These are phyloP conservation scores for Cardamine occulta DNA, from an alignment of 345 rosid species.

Conservation along the genomic window DNA sequence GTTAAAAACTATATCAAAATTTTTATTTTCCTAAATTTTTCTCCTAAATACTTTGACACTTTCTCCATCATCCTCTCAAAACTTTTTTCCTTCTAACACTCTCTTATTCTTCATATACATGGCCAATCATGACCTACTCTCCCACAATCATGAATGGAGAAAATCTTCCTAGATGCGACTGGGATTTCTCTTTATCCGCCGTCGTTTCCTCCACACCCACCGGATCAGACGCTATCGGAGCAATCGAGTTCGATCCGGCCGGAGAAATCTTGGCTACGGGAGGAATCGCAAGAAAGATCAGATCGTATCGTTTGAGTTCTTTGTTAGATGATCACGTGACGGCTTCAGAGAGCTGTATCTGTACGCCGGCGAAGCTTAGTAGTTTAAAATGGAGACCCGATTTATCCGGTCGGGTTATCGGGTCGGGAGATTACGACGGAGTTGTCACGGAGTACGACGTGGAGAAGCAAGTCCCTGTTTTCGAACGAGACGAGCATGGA, in stretches of 20 bases:
- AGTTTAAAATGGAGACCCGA: slow-evolving; percentile 80
- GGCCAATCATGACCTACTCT: slow-evolving; percentile 62
- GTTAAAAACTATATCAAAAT: too few relatives aligned
- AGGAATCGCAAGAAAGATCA: slow-evolving; percentile 82
- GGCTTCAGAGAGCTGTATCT: slow-evolving; percentile 56
- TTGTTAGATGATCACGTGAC: slow-evolving; percentile 55
- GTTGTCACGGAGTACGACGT: slow-evolving; percentile 84
- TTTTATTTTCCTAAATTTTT: too few relatives aligned
- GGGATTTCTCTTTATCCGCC: slow-evolving; percentile 66
- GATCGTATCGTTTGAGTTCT: slow-evolving; percentile 59
- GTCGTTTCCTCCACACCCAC: slow-evolving; percentile 49
- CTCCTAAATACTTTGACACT: too few relatives aligned
- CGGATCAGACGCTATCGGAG: slow-evolving; percentile 70
- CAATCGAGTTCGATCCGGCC: slow-evolving; percentile 71
- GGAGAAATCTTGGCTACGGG: slow-evolving; percentile 70
- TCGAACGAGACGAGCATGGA: slow-evolving; percentile 94
- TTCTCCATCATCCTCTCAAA: too few relatives aligned
- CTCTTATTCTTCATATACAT: slow-evolving; percentile 48
- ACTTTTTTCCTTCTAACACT: too few relatives aligned
- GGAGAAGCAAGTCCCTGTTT: slow-evolving; percentile 60
- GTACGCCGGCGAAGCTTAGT: slow-evolving; percentile 91
- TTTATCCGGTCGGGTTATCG: slow-evolving; percentile 58
- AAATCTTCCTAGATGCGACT: slow-evolving; percentile 54
- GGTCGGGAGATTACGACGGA: slow-evolving; percentile 92
- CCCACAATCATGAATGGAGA: slow-evolving; percentile 27